A percentile compares a stretch with the other conserved stretches of the same genome.
These are phyloP conservation scores for Coccomyxa sp. DNA, from an alignment of 139 green algal species.

Conservation along the genomic window DNA sequence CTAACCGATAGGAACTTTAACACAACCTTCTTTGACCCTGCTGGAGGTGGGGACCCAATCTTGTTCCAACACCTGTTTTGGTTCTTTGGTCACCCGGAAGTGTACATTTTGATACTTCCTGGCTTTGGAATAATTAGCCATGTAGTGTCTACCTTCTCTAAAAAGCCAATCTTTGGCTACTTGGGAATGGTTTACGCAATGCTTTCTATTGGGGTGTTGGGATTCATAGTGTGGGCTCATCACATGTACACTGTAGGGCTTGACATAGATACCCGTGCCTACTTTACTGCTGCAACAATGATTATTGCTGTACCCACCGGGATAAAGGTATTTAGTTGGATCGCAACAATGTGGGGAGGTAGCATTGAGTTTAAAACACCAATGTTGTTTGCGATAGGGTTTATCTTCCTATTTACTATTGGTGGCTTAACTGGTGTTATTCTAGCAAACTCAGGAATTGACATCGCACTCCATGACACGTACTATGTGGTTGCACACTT, in stretches of 20 bases:
- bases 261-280: conserved; percentile 9
- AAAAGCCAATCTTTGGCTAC: conserved; percentile 1
- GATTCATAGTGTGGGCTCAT: conserved; percentile 14
- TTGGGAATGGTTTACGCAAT: conserved; percentile 6
- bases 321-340: conserved; percentile 69
- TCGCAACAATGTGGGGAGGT: conserved; percentile 67
- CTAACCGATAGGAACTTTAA: conserved; percentile 63
- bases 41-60: conserved; percentile 47
- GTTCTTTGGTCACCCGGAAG: conserved; percentile 44
- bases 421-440: too few relatives aligned
- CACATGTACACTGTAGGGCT: conserved; percentile 19
- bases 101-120: conserved; percentile 58
- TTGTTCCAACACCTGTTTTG: conserved; percentile 60
- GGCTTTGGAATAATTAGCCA: conserved; percentile 56
- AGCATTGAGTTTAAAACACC: conserved; percentile 39
- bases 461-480: conserved; percentile 57
- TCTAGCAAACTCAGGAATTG: conserved; percentile 50
- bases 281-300: conserved; percentile 60
- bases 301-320: conserved; percentile 72
- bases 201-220: conserved; percentile 15
- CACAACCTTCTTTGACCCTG: conserved; percentile 55
- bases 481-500: conserved; percentile 71
- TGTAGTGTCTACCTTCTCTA: conserved; percentile 46
- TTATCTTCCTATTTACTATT: too few relatives aligned
- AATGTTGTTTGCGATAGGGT: conserved; percentile 67